phyloP scores from a whole-genome alignment of 1,284 basidiomycete genomes.

The Boletellus sp. region DNA sequence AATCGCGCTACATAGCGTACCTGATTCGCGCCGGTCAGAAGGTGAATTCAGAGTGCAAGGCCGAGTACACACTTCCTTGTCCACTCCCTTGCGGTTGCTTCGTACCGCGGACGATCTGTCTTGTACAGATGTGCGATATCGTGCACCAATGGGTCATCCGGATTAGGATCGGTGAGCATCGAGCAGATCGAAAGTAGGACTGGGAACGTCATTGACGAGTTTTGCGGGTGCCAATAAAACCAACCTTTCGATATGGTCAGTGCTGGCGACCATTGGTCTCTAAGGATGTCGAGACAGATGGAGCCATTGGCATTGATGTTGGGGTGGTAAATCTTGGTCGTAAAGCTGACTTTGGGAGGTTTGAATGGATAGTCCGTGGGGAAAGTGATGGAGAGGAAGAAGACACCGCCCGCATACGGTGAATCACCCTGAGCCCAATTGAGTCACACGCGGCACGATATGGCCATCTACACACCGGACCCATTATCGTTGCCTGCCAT shows the following conservation, averaged over 20 bases:
- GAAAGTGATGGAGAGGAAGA: constrained; percentile 94
- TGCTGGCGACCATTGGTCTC: constrained; percentile 98
- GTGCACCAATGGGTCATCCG: constrained; percentile 83
- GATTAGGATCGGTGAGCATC: constrained; percentile 96
- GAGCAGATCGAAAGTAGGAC: constrained; percentile 94
- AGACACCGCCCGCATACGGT: constrained; percentile 94
- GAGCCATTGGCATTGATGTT: constrained; percentile 98
- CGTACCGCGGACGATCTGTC: constrained; percentile 91
- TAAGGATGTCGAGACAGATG: constrained; percentile 96
- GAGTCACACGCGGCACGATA: constrained; percentile 4
- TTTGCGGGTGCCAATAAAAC: constrained; percentile 18
- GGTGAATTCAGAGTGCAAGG: not conserved
- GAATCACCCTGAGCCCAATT: constrained; percentile 71
- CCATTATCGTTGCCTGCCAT: constrained; percentile 99
- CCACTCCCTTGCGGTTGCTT: constrained; percentile 95
- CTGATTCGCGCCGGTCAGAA: constrained; percentile 32
- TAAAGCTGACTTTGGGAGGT: constrained; percentile 99
- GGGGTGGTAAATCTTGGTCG: constrained; percentile 95
- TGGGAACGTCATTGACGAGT: constrained; percentile 30
- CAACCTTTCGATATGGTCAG: constrained; percentile 97
- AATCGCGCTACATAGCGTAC: constrained; percentile 54
- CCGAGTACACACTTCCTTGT: constrained; percentile 81
- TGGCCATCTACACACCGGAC: constrained; percentile 64
- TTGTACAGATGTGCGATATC: constrained; percentile 91
- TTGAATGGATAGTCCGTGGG: constrained; percentile 98